Percentiles rank a stretch among this genome's conserved stretches.
Conservation (phyloP, 2,329 filamentous ascomycete genomes). For the Pseudopyricularia javanii region DNA sequence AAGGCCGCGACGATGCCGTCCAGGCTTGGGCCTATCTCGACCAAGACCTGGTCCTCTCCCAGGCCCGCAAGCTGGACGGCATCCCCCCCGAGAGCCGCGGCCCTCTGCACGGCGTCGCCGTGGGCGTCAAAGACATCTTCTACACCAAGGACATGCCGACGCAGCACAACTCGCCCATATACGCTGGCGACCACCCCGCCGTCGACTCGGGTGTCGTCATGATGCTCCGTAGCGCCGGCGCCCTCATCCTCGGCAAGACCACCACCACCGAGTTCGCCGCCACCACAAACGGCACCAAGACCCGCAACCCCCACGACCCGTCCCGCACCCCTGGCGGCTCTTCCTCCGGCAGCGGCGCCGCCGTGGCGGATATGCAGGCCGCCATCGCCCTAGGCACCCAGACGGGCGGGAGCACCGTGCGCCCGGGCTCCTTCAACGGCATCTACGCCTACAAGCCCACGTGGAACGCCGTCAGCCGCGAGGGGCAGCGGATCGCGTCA, state of each 20-base stretch:
- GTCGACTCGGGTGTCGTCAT: conserved; percentile 40
- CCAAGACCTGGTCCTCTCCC: conserved; percentile 29
- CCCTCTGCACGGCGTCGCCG: conserved; percentile 41
- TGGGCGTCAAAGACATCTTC: conserved; percentile 51
- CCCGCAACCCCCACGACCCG: conserved; percentile 42
- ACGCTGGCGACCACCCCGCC: conserved; percentile 27
- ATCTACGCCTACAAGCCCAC: conserved; percentile 56
- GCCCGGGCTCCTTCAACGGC: conserved; percentile 53
- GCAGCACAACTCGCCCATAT: conserved; percentile 41
- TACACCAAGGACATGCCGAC: conserved; percentile 48
- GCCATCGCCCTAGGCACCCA: conserved; percentile 52
- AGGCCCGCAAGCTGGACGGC: conserved; percentile 36
- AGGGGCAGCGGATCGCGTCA: conserved; percentile 48
- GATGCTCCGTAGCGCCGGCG: conserved; percentile 40
- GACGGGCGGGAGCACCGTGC: conserved; percentile 51
- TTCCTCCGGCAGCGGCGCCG: conserved; percentile 53
- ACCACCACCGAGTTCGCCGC: conserved; percentile 55
- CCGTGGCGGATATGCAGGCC: conserved; percentile 52
- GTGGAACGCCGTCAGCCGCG: conserved; percentile 48
- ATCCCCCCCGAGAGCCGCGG: conserved; percentile 34
- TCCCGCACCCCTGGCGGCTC: conserved; percentile 52
- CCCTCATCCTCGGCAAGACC: conserved; percentile 45
- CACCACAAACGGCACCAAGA: conserved; percentile 37
- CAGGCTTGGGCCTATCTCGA: conserved; percentile 38
- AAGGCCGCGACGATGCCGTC: conserved; percentile 27